Base-by-base conservation (phyloP, 495 filamentous ascomycete species). In the Evernia prunastri region DNA sequence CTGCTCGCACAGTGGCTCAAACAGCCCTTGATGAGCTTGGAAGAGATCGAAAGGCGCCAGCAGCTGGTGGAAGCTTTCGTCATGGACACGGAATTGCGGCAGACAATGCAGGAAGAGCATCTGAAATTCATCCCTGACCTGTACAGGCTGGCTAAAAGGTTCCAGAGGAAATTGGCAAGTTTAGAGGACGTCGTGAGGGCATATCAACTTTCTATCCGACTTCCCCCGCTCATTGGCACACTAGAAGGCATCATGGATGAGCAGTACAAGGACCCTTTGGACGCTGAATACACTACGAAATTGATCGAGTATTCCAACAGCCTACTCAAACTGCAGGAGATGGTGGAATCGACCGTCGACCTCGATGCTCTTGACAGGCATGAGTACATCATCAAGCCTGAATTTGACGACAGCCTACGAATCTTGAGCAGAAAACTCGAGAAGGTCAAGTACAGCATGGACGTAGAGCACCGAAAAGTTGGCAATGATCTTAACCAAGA, bases 301-400 rank as follows among this genome's bases (percentile, higher is more conserved):
- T 76, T 98, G 33, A 75, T 82, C 42, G 81, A 86, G 62, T 85
- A 89, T 66, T 89, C 87, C 10, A 87, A 93, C 68, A 90, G 86
- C 72, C 78, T 97, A 53, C 85, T 81, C 31, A 96, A 91, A 74
- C 78, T 99, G 39, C 90, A 94, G 68, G 94, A 99, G 71, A 96
- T 99, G 90, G 95, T 99, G 17, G 94, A 99, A 75, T 96, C 94
- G 3, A 97, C 94, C 0, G 93, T 99, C 59, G 94, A 99, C 69
- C 85, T 99, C 1, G 91, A 95, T 60, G 94, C 94, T 10, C 81
- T 97, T 47, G 93, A 97, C 65, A 92, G 94, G 71, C 94, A 99
- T 71, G 94, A 99, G 74, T 99, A 92, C 74, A 92, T 95, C 69
- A 97, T 99, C 80, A 99, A 97, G 76, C 91, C 94, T 2, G 95